Conservation (phyloP, 2,329 filamentous ascomycete genomes). For the Plectosphaerella plurivora region DNA sequence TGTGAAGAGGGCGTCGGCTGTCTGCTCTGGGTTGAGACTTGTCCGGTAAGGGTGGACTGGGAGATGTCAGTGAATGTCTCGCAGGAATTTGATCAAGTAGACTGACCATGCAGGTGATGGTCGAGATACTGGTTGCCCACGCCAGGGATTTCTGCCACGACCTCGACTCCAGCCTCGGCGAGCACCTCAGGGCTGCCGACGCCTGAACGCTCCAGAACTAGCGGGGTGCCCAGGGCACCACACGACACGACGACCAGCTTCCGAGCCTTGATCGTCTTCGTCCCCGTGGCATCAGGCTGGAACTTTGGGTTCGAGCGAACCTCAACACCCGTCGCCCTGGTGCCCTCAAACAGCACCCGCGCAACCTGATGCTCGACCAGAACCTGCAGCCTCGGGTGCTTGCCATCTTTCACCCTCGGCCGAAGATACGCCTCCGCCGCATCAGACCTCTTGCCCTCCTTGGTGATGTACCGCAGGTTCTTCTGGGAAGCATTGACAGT, state of each 20-base stretch:
- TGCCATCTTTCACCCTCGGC: constrained; percentile 38
- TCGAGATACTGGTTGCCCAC: constrained; percentile 53
- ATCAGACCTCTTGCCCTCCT: constrained; percentile 53
- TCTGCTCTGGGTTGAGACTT: constrained; percentile 22
- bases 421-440: constrained; percentile 52
- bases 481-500: constrained; percentile 27
- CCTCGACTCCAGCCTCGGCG: constrained; percentile 37
- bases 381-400: constrained; percentile 49
- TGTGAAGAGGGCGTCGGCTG: constrained; percentile 45
- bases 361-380: constrained; percentile 42
- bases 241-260: constrained; percentile 47
- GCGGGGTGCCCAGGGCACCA: constrained; percentile 49
- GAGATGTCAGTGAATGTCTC: no score
- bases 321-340: constrained; percentile 51
- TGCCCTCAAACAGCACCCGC: constrained; percentile 50
- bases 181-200: constrained; percentile 49
- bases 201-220: constrained; percentile 58
- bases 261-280: constrained; percentile 37
- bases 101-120: constrained; percentile 25
- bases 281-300: constrained; percentile 24
- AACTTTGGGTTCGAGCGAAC: constrained; percentile 42
- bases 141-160: constrained; percentile 41
- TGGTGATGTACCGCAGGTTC: constrained; percentile 43
- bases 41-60: constrained; percentile 28
- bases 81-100: no score